Evolutionary conservation across 345 rosid species (phyloP).

Genomic region (Moricandia arvensis): DNA sequence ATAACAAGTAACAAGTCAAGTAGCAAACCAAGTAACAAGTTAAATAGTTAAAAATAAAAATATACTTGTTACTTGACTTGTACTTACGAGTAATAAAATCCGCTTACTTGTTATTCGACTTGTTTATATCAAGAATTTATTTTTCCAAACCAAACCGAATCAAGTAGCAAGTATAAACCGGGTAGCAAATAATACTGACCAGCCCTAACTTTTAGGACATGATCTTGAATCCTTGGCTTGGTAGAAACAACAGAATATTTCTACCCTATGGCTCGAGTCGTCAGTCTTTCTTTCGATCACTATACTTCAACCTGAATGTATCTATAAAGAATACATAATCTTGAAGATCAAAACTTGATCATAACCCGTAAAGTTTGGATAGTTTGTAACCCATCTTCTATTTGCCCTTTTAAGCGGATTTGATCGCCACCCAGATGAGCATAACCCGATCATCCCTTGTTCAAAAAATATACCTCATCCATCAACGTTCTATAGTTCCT

Average conservation of each 20-base stretch:
- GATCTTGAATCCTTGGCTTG: background rate
- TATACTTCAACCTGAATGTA: background rate
- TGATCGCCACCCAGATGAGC: background rate
- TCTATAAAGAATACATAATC: background rate
- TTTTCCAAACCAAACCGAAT: no score
- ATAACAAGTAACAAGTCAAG: no score
- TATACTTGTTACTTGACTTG: no score
- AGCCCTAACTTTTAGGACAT: background rate
- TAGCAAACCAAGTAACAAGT: no score
- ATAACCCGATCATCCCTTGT: constrained; percentile 38
- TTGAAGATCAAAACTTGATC: constrained; percentile 7
- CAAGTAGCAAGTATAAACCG: no score
- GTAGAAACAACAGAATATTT: background rate
- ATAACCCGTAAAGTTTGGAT: background rate
- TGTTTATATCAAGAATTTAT: no score
- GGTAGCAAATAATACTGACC: no score
- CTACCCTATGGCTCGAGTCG: background rate
- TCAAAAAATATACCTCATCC: constrained; percentile 49
- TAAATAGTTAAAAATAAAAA: no score
- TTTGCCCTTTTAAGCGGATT: background rate
- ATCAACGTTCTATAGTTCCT: constrained; percentile 59
- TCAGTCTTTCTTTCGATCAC: constrained; percentile 4
- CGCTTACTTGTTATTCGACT: no score
- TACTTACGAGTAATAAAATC: no score
- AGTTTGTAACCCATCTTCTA: background rate